Base-by-base conservation (phyloP, 2,329 filamentous ascomycete species). In the Sporothrix brasiliensis region DNA sequence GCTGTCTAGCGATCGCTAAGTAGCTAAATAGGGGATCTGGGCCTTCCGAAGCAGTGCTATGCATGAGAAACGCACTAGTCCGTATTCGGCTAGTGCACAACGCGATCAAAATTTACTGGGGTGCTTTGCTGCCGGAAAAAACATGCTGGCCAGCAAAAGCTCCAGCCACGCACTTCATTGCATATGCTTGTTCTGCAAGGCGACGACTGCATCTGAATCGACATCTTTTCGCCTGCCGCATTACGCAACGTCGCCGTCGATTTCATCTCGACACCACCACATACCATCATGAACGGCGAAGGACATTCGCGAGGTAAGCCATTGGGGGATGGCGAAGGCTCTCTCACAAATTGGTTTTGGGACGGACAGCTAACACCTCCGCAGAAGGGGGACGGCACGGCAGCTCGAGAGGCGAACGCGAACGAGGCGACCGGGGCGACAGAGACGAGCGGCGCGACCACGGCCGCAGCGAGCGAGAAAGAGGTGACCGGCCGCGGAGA, bases 381-480 rank as follows among this genome's bases (percentile, higher is more conserved):
- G 10, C n/a, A 56, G 47, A 79, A 49, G 84, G 86, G 76, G 82
- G 83, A 77, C 84, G 85, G 71, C 83, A 86, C 76, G 83, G 82
- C 74, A 79, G 81, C 76, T 81, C 54, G 10, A 47, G 63, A 68
- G 39, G 54, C 16, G 93, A 81, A 44, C 56, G 79, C 70, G 88
- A 88, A 69, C 86, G 90, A 50, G 16, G 77, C 87, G 93, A 44
- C 41, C 9, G 73, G 24, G 27, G 77, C 87, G 93, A 81, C 2
- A 44, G 67, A 27, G 73, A 73, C n/a, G 34, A 69, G 73, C 30
- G 77, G 77, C 66, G 75, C 87, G 93, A 81, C 41, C 66, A 53
- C n/a, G 75, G 70, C 63, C 67, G 77, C 60, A 53, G 70, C 13
- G 78, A 81, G 74, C 80, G 86, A 74, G 88, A 88, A 69, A 86